These are phyloP conservation scores for Eucalyptus camaldulensis DNA, from an alignment of 345 rosid genomes.

Conservation along the genomic window DNA sequence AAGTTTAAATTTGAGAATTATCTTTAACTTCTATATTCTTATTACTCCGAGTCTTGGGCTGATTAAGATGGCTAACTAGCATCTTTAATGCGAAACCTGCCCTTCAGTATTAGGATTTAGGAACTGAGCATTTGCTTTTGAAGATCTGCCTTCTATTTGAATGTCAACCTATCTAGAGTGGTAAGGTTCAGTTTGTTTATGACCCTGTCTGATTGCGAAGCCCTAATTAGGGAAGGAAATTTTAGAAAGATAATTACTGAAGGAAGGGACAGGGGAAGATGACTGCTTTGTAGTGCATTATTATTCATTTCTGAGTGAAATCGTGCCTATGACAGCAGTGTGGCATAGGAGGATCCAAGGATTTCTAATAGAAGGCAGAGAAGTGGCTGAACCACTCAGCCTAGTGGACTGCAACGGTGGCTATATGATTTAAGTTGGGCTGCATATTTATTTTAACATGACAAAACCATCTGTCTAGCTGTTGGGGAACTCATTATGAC, in stretches of 20 bases:
- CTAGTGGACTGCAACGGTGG: neutral
- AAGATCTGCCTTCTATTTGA: neutral
- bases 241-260: neutral
- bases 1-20: neutral
- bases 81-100: neutral
- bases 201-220: neutral
- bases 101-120: neutral
- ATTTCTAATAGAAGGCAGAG: neutral
- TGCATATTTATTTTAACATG: neutral
- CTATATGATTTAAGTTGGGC: neutral
- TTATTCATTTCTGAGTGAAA: neutral
- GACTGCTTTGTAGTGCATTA: neutral
- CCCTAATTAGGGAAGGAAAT: neutral
- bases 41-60: neutral
- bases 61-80: neutral
- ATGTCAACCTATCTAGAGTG: neutral
- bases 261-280: neutral
- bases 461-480: neutral
- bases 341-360: neutral
- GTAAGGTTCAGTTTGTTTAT: neutral
- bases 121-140: neutral
- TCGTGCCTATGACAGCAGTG: neutral
- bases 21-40: neutral
- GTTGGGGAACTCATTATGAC: neutral
- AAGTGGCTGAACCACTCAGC: neutral